A percentile compares a stretch with the other conserved stretches of the same genome.
These are phyloP conservation scores for Choricystis sp. DNA, from an alignment of 139 green algal species.

Conservation along the genomic window DNA sequence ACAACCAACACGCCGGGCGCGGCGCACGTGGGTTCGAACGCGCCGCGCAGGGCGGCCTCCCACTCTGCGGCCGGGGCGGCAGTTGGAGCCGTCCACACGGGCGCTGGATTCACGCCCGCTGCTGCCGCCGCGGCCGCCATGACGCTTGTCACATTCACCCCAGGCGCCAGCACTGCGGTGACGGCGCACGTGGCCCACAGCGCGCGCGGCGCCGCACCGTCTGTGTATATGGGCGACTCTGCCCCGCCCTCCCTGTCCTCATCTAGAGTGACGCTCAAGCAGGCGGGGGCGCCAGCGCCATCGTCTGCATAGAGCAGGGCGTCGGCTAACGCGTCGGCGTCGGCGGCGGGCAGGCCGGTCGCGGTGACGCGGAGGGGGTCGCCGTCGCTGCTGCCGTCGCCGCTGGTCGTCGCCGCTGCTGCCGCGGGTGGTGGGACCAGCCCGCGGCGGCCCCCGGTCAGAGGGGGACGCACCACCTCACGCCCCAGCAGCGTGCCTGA, in stretches of 20 bases:
- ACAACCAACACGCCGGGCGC: constrained; percentile 42
- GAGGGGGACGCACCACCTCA: too few species aligned
- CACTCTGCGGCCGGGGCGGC: background rate
- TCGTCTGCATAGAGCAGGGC: constrained; percentile 33
- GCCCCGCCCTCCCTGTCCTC: background rate
- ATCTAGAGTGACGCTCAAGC: constrained; percentile 34
- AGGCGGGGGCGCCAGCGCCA: constrained; percentile 29
- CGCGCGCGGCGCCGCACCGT: background rate
- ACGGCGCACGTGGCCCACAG: background rate
- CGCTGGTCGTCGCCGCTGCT: too few species aligned
- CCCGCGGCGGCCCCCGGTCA: too few species aligned
- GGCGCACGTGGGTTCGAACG: constrained; percentile 18
- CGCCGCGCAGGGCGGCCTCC: constrained; percentile 2
- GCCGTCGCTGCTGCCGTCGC: too few species aligned
- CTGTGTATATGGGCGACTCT: background rate
- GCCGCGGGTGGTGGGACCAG: too few species aligned
- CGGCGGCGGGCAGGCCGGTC: background rate
- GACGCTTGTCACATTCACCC: background rate
- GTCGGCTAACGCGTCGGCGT: constrained; percentile 33
- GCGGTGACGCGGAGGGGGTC: too few species aligned
- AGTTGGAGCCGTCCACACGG: constrained; percentile 4
- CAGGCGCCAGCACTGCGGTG: background rate
- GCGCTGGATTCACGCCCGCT: constrained; percentile 21
- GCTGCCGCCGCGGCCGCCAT: background rate
- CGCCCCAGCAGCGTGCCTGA: too few species aligned